Conservation (phyloP, 192 early-diverging fungal genomes). For the Allomyces arbusculus region DNA sequence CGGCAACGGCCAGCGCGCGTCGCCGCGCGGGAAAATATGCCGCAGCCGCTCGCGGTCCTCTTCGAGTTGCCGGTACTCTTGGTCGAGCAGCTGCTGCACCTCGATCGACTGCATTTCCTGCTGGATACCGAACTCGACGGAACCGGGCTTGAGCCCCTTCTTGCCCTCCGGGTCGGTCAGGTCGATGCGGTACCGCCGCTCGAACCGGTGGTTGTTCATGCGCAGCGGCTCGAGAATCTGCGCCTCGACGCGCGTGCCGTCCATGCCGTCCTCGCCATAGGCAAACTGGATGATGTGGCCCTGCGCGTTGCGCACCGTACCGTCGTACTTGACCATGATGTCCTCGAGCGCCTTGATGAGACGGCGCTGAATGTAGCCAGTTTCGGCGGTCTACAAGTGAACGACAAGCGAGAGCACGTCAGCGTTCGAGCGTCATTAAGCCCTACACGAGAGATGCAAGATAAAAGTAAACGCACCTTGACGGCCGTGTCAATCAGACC, state of each 20-base stretch:
- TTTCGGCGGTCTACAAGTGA: slow-evolving; percentile 81
- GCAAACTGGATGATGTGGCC: slow-evolving; percentile 88
- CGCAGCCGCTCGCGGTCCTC: slow-evolving; percentile 59
- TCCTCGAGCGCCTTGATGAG: slow-evolving; percentile 95
- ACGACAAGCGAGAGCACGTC: background rate
- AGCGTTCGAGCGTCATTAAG: too few species aligned
- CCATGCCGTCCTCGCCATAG: slow-evolving; percentile 98
- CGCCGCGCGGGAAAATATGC: slow-evolving; percentile 56
- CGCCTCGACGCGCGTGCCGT: slow-evolving; percentile 67
- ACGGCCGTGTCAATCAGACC: slow-evolving; percentile 27
- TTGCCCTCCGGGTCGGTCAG: slow-evolving; percentile 34
- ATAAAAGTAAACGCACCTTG: too few species aligned
- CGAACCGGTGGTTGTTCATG: slow-evolving; percentile 46
- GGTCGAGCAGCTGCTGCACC: slow-evolving; percentile 47
- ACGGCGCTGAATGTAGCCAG: slow-evolving; percentile 97
- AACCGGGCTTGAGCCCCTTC: slow-evolving; percentile 38
- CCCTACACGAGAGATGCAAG: too few species aligned
- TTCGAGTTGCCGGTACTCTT: slow-evolving; percentile 55
- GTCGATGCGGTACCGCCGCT: slow-evolving; percentile 63
- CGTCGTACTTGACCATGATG: slow-evolving; percentile 93
- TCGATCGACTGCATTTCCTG: slow-evolving; percentile 59
- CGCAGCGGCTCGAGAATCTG: slow-evolving; percentile 56
- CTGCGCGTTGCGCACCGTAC: slow-evolving; percentile 83
- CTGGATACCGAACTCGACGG: slow-evolving; percentile 47
- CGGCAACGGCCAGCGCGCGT: slow-evolving; percentile 66